phyloP scores from a whole-genome alignment of 2,329 filamentous ascomycete species.

The Diplodia sapinea region DNA sequence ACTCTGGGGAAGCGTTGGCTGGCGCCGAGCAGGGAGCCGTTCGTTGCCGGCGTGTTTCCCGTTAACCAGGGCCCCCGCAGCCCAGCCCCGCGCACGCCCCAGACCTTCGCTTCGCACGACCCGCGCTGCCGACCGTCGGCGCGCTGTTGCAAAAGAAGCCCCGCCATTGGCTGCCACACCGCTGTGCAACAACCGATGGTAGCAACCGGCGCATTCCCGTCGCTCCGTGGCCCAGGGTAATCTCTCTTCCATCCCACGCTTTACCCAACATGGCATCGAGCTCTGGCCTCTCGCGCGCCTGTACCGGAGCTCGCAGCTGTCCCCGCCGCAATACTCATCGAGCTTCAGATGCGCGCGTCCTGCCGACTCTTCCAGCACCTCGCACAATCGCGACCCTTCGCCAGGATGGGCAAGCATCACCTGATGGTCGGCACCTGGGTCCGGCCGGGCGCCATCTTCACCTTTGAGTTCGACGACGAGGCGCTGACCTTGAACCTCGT shows the following conservation, averaged over 20 bases:
- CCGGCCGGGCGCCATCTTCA: conserved; percentile 87
- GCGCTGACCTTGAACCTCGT: conserved; percentile 74
- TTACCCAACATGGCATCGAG: conserved; percentile 15
- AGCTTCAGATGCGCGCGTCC: conserved; percentile 25
- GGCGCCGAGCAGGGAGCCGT: background rate
- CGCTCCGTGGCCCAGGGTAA: conserved; percentile 16
- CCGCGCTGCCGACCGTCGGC: conserved; percentile 4
- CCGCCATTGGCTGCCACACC: background rate
- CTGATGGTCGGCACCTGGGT: conserved; percentile 94
- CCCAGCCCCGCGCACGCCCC: conserved; percentile 20
- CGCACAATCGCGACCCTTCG: background rate
- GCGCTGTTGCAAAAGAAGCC: conserved; percentile 6
- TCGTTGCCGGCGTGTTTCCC: conserved; percentile 26
- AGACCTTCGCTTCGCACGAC: background rate
- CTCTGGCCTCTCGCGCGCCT: conserved; percentile 19
- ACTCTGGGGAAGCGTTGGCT: conserved; percentile 16
- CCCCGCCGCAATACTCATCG: background rate
- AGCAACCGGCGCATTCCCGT: conserved; percentile 13
- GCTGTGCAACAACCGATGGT: conserved; percentile 26
- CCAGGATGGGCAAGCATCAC: conserved; percentile 74
- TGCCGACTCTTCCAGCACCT: conserved; percentile 17
- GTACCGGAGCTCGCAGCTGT: conserved; percentile 5
- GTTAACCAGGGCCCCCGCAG: conserved; percentile 20
- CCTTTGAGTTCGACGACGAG: conserved; percentile 85
- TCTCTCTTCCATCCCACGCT: conserved; percentile 24